Base-by-base conservation (phyloP, 1,284 basidiomycete genomes). In the Cutaneotrichosporon dermatis region DNA sequence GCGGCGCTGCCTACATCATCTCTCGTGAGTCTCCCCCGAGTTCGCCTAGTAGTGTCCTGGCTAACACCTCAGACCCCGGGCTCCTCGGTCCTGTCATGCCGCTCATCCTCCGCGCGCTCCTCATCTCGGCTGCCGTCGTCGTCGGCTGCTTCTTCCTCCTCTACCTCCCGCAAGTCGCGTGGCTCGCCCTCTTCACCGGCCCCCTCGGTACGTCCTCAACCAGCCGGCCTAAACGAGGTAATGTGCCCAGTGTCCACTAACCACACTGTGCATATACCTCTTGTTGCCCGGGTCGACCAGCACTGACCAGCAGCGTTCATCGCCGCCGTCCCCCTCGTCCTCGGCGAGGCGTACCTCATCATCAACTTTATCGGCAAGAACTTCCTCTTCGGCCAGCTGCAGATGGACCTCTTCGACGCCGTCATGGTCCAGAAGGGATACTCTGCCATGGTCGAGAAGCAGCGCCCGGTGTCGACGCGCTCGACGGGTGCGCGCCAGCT, bases 111-210 rank as follows among this genome's bases (percentile, higher is more conserved):
- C 73, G 74, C 51, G 74, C 73, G 1, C 60, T 73, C 4, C 53
- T 69, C n/a, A 60, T 78, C 51, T 73, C 71, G 8, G 75, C 80
- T 33, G 74, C 59, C 9, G 71, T 78, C 36, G 78, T 86, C 57
- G 73, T 70, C 13, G 77, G 73, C 15, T 77, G 87, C 67, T 85
- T 86, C 71, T 74, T 83, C 66, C 83, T 88, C 75, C 84, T 85
- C 44, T 89, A 86, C 74, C 70, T 88, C 12, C 87, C 87, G 1
- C 86, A 87, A 72, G 83, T 85, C 42, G 85, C 84, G 36, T 75
- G 88, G 58, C 83, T 87, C 42, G 82, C 84, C 1, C 61, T 87
- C 51, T 80, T 88, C 65, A 83, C 83, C 0, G 86, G 86, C 0
- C 85, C 86, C 2, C 74, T 88, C 34, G 78, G 78, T 76, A 43